phyloP scores from a whole-genome alignment of 176 grass and related monocot species.

The Oryza brachyantha region DNA sequence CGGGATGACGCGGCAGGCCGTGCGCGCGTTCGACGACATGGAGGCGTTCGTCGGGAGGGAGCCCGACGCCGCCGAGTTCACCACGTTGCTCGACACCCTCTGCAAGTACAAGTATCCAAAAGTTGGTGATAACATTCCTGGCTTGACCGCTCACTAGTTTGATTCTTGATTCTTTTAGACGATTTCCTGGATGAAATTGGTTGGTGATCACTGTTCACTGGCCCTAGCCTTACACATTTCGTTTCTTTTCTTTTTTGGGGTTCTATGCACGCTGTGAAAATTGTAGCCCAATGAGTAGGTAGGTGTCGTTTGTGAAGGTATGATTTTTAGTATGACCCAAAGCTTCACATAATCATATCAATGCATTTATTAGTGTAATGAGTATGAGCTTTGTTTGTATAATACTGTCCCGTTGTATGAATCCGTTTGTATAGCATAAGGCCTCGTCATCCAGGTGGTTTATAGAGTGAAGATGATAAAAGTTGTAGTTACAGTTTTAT shows the following conservation, averaged over 20 bases:
- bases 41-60: conserved; percentile 92
- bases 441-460: background rate
- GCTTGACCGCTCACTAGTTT: background rate
- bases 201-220: background rate
- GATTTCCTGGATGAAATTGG: background rate
- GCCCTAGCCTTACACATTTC: background rate
- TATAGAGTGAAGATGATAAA: background rate
- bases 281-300: background rate
- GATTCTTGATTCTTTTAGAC: background rate
- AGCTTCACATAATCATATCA: background rate
- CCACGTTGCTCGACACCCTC: conserved; percentile 79
- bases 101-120: conserved; percentile 96
- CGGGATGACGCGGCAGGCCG: conserved; percentile 72
- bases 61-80: conserved; percentile 56
- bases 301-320: background rate
- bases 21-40: conserved; percentile 89
- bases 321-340: no score
- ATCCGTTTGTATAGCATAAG: background rate
- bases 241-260: background rate
- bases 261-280: background rate
- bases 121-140: conserved; percentile 33
- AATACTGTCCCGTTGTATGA: background rate
- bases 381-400: background rate
- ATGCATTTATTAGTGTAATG: background rate
- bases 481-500: background rate